Conservation (phyloP, 2,329 filamentous ascomycete genomes). For the Colletotrichum sojae region DNA sequence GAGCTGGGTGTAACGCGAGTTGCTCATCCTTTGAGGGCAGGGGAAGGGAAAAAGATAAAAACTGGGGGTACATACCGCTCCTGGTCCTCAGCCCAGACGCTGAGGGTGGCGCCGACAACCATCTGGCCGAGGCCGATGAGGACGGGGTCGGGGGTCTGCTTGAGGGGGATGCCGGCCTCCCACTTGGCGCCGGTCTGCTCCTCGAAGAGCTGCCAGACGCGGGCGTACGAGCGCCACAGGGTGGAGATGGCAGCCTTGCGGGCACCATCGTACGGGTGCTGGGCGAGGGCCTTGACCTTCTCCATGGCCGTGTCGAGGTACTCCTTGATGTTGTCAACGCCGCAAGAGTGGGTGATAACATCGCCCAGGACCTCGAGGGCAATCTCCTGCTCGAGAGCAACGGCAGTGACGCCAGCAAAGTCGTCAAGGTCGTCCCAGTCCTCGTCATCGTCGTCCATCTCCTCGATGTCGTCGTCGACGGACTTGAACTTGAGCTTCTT, state of each 20-base stretch:
- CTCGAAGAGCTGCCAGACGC: conserved; percentile 90
- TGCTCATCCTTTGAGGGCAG: conserved; percentile 81
- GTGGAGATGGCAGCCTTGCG: conserved; percentile 93
- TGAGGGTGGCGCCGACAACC: conserved; percentile 86
- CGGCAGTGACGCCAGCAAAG: conserved; percentile 85
- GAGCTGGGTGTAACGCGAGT: conserved; percentile 98
- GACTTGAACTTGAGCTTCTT: conserved; percentile 87
- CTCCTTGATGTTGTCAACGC: conserved; percentile 78
- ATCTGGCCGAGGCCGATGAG: conserved; percentile 89
- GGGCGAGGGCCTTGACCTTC: conserved; percentile 82
- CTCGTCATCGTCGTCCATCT: conserved; percentile 77
- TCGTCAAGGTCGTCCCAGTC: conserved; percentile 90
- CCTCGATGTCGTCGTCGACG: conserved; percentile 68
- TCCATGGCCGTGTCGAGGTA: conserved; percentile 93
- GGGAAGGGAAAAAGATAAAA: conserved; percentile 38
- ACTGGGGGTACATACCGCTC: conserved; percentile 84
- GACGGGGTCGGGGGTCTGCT: conserved; percentile 83
- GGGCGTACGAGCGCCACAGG: conserved; percentile 92
- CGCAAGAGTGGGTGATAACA: conserved; percentile 88
- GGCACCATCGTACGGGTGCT: conserved; percentile 93
- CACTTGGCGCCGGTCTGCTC: conserved; percentile 85
- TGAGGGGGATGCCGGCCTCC: conserved; percentile 88
- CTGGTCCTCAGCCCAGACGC: conserved; percentile 89
- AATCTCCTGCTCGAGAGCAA: conserved; percentile 97
- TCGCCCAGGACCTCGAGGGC: conserved; percentile 96